phyloP scores from a whole-genome alignment of 495 filamentous ascomycete species.

The Trichoderma orchidacearum region DNA sequence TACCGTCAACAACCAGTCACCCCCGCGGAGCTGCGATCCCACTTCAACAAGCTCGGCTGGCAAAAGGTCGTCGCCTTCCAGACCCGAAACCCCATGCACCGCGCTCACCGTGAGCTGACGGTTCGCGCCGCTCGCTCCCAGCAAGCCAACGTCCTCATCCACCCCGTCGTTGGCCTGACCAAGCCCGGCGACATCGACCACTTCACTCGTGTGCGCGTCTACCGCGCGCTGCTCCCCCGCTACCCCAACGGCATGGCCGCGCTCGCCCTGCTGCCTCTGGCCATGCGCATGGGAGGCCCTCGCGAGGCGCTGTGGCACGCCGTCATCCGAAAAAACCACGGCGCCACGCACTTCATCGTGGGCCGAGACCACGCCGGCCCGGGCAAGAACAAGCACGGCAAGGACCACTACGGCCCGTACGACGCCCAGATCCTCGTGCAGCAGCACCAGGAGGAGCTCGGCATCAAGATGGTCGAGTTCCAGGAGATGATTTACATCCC shows the following conservation, averaged over 20 bases:
- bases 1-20: slow-evolving; percentile 50
- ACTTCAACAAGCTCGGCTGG: slow-evolving; percentile 99
- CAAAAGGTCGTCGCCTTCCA: slow-evolving; percentile 94
- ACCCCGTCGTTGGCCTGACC: slow-evolving; percentile 94
- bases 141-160: slow-evolving; percentile 96
- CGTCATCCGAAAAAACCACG: slow-evolving; percentile 99
- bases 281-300: slow-evolving; percentile 98
- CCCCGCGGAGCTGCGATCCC: slow-evolving; percentile 82
- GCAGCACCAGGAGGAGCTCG: slow-evolving; percentile 90
- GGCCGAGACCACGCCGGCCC: slow-evolving; percentile 96
- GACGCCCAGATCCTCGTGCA: slow-evolving; percentile 96
- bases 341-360: slow-evolving; percentile 98
- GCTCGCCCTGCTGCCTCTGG: slow-evolving; percentile 84
- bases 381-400: slow-evolving; percentile 89
- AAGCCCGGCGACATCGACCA: slow-evolving; percentile 99
- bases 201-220: slow-evolving; percentile 97
- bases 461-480: slow-evolving; percentile 97
- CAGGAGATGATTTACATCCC: slow-evolving; percentile 99
- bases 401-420: slow-evolving; percentile 96
- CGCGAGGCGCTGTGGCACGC: slow-evolving; percentile 99
- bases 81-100: slow-evolving; percentile 97
- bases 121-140: slow-evolving; percentile 90
- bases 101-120: slow-evolving; percentile 92
- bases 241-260: slow-evolving; percentile 99
- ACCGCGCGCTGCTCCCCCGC: slow-evolving; percentile 89